Evolutionary conservation across 768 basidiomycete genomes (phyloP).

Genomic region (Mycena epipterygia): DNA sequence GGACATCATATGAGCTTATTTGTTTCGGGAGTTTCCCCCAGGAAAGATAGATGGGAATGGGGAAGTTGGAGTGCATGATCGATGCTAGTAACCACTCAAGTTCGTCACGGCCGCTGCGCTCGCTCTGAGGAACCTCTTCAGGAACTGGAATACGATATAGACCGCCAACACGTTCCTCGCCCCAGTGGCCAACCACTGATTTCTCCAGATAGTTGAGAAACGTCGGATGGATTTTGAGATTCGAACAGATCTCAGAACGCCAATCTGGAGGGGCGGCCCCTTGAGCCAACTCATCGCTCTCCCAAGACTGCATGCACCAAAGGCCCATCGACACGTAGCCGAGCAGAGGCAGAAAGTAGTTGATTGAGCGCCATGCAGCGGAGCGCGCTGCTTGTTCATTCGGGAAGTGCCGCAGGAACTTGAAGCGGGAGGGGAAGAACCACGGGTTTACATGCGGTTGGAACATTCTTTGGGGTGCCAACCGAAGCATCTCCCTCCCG

Average conservation of each 20-base stretch:
- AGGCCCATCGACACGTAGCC: constrained; percentile 10
- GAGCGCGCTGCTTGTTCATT: background rate
- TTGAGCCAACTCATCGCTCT: background rate
- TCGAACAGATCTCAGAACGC: background rate
- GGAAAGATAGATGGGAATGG: constrained; percentile 13
- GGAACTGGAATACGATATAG: background rate
- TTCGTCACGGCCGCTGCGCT: background rate
- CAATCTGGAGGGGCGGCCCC: background rate
- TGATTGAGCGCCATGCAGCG: background rate
- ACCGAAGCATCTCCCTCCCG: background rate
- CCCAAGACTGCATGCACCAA: background rate
- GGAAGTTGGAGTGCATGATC: background rate
- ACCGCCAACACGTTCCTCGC: background rate
- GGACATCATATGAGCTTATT: background rate
- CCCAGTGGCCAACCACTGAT: background rate
- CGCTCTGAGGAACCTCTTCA: too few relatives aligned
- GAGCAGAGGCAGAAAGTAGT: constrained; percentile 8
- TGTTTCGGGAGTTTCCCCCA: background rate
- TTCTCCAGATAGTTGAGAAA: background rate
- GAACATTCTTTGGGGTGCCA: background rate
- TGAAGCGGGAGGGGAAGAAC: constrained; percentile 13
- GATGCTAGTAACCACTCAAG: background rate
- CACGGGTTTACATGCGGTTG: background rate
- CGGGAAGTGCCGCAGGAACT: background rate
- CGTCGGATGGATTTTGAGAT: background rate